Evolutionary conservation across 2,329 filamentous ascomycete genomes (phyloP), one percentile per base, ranked within the genome.

Genomic region (Ambrosiella cleistominuta): DNA sequence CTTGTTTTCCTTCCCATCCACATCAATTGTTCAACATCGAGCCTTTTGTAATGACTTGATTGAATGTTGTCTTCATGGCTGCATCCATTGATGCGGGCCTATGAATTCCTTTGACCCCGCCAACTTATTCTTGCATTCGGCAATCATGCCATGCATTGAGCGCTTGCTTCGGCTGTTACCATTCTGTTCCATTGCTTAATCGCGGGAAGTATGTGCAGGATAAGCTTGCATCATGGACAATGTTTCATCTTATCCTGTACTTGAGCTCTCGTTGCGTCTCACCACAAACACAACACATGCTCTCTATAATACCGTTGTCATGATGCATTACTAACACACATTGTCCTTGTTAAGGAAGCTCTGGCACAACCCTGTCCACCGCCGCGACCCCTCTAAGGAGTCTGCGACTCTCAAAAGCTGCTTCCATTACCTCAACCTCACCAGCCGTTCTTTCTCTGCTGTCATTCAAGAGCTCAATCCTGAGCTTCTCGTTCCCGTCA

Each of bases 381-480:
- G 78, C 68, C 87, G 91, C 67, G 79, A 95, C 66, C 77, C 80
- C 63, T 75, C 76, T 61, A 86, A 86, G 64, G 93, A 97, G 71
- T 76, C 82, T 36, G 74, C 77, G 57, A 84, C 84, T 13, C 78
- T 94, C 62, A 80, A 81, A 69, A 77, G 82, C 75, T 97, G 93
- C 75, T 97, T 95, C 74, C 74, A 86, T 63, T 88, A 86, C 70
- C 81, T 98, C 63, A 77, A 91, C 65, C 64, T 85, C 74, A 98
- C 93, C 56, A 96, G 90, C 68, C 86, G 93, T 61, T 96, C 89
- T 69, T 98, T 98, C 70, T 77, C 85, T 56, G 78, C 88, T 52
- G 93, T 98, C 68, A 98, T 98, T 63, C 82, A 95, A 71, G 93
- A 98, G 72, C 79, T 98, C 49, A 90, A 96, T 68, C 89, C 89